Evolutionary conservation across 495 filamentous ascomycete species (phyloP), one percentile per base, ranked within the genome.

Genomic region (Lichina pygmaea): DNA sequence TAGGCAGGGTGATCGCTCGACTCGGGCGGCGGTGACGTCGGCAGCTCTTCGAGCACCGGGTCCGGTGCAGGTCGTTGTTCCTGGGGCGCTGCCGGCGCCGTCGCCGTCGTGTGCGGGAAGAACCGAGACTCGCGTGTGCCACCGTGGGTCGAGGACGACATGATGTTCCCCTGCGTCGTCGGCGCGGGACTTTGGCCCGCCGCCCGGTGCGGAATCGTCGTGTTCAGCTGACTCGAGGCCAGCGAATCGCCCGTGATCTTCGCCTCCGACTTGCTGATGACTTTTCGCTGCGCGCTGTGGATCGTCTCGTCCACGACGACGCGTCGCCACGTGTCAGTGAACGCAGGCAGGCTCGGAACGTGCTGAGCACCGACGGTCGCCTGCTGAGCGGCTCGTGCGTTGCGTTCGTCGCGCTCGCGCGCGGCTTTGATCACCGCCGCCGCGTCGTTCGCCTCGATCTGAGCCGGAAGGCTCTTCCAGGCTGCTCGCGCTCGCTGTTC

Each of bases 1-100:
- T 75, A 83, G 6, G 72, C 81, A 0, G 80, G 80, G 52, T 86
- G 80, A 16, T 65, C 66, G 37, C 60, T 66, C 48, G 72, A 75
- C 44, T 81, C 79, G 0, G 80, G 78, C 6, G 81, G 80, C 34
- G 81, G 80, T 2, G 79, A 78, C 2, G 78, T 81, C 36, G 65
- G 60, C 41, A 61, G 64, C 44, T 24, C 24, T 24, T 24, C 24
- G 24, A 24, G 24, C 24, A 24, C 24, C 24, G 24, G 2, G 24
- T 24, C 24, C 24, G 58, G 58, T 42, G 57, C 46, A 44, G 48
- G 50, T 43, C 49, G 49, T n/a, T 33, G 17, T 31, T 33, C 38
- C n/a, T 37, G 52, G 32, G 44, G 48, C 51, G 16, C 12, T 36
- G 40, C n/a, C 39, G 46, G 40, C 44, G 33, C 39, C 49, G 51